Percentiles rank a stretch among this genome's conserved stretches.
These are phyloP conservation scores for Lactarius deliciosus DNA, from an alignment of 768 basidiomycete genomes.

Conservation along the genomic window DNA sequence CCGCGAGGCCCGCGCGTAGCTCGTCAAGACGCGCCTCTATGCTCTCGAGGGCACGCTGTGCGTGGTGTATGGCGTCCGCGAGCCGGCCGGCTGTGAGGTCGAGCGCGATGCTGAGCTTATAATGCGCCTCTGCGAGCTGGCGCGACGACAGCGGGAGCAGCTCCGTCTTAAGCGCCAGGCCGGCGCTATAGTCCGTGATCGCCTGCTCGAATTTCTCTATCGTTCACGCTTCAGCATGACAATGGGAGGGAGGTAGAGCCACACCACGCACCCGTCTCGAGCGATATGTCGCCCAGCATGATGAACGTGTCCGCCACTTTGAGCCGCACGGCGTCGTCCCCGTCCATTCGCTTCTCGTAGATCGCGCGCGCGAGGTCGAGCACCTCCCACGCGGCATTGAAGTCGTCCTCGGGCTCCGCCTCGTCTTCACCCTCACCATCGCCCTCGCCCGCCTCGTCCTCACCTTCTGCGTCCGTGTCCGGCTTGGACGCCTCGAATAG, in stretches of 20 bases:
- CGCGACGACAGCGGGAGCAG: constrained; percentile 86
- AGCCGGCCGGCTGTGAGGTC: constrained; percentile 87
- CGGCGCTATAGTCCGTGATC: constrained; percentile 80
- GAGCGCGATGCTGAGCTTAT: constrained; percentile 90
- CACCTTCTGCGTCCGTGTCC: constrained; percentile 47
- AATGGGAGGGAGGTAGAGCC: no score
- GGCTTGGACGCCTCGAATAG: constrained; percentile 57
- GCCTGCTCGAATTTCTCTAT: constrained; percentile 96
- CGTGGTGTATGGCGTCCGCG: constrained; percentile 77
- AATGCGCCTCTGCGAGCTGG: constrained; percentile 91
- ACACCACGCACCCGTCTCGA: constrained; percentile 83
- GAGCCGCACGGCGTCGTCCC: constrained; percentile 62
- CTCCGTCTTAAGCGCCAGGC: constrained; percentile 66
- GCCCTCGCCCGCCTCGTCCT: constrained; percentile 45
- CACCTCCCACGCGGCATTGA: constrained; percentile 97
- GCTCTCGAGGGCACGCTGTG: constrained; percentile 75
- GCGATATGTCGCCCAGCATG: constrained; percentile 90
- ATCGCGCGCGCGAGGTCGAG: constrained; percentile 92
- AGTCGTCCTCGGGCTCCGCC: constrained; percentile 88
- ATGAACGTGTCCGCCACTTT: constrained; percentile 92
- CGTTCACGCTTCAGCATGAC: no score
- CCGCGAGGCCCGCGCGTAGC: constrained; percentile 48
- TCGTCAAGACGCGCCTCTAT: constrained; percentile 68
- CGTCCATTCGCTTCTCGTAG: constrained; percentile 65
- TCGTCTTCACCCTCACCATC: constrained; percentile 66